Evolutionary conservation across 139 green algal genomes (phyloP), one percentile per base, ranked within the genome.

Genomic region (Chlamydomonas sphaeroides): DNA sequence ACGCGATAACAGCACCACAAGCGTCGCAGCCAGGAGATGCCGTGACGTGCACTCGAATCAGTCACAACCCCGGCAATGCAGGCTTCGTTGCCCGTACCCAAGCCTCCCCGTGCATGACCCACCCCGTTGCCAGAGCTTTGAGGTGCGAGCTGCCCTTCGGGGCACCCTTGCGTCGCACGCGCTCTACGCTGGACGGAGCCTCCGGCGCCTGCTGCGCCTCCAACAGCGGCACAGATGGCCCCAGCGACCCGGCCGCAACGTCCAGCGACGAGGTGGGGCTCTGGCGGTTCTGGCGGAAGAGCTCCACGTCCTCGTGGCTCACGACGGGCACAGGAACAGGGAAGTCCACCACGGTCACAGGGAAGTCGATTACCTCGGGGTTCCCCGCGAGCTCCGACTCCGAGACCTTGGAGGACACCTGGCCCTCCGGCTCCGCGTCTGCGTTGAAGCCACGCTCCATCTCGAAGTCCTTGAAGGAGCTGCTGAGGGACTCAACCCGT

Each of bases 381-480:
- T 76, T 65, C 6, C 65, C 65, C 3, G 39, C 48, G 38, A 76
- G 62, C 49, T 84, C 77, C 8, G 65, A 36, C 33, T 84, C 77
- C 32, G 77, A 84, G 6, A 84, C 65, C 36, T 84, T 84, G 4
- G 65, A 84, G 5, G 77, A 84, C 5, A 71, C 36, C 39, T 85
- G 71, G 1, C 61, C 70, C 32, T 63, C 75, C 21, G 5, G 59
- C 74, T 83, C 63, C 10, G 17, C 49, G 38, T 83, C 73, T 5
- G 65, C 74, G 41, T 80, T 39, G 20, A 56, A 62, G 53, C 79
- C 66, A 6, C 85, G 66, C 59, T 90, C 86, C 63, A 88, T 78
- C 38, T 90, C 86, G 65, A 90, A 90, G 74, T 91, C 87, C 39
- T 88, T 93, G 68, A 93, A 91, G 1, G 84, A 91, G 84, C 85